These are phyloP conservation scores for Russula griseocarnosa DNA, from an alignment of 768 basidiomycete species.

Conservation along the genomic window DNA sequence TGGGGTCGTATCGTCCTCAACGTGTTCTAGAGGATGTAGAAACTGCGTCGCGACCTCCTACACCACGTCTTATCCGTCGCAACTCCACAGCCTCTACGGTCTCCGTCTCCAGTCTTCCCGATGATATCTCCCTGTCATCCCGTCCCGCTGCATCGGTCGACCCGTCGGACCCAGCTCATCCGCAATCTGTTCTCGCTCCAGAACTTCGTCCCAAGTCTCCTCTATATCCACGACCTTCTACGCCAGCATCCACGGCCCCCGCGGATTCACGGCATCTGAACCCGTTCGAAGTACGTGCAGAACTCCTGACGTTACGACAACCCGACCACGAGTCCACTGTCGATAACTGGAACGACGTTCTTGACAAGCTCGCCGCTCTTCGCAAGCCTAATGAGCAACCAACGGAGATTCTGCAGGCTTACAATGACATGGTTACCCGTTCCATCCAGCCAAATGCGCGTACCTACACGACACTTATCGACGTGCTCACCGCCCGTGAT, in stretches of 20 bases:
- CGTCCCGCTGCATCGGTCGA: conserved; percentile 8
- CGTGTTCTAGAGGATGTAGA: conserved; percentile 23
- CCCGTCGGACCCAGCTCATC: conserved; percentile 31
- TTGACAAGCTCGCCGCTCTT: conserved; percentile 49
- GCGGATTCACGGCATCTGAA: not conserved
- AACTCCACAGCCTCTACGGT: conserved; percentile 39
- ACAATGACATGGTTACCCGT: conserved; percentile 64
- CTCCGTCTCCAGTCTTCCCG: conserved; percentile 29
- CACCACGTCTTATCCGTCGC: conserved; percentile 40
- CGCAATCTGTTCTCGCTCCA: conserved; percentile 31
- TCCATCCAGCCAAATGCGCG: conserved; percentile 56
- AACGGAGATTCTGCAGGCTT: conserved; percentile 55
- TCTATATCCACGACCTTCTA: not conserved
- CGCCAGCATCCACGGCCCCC: not conserved
- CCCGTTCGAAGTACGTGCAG: conserved; percentile 36
- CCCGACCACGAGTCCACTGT: conserved; percentile 37
- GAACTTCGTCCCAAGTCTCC: conserved; percentile 3
- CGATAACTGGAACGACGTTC: conserved; percentile 58
- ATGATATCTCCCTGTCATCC: conserved; percentile 22
- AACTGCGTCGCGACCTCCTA: conserved; percentile 27
- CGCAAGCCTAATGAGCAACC: conserved; percentile 53
- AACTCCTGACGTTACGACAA: conserved; percentile 29
- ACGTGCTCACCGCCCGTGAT: conserved; percentile 62
- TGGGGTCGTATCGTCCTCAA: conserved; percentile 25
- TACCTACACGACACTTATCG: conserved; percentile 62